Percentiles rank a stretch among this genome's conserved stretches.
These are phyloP conservation scores for Verticillium longisporum DNA, from an alignment of 2,329 filamentous ascomycete genomes.

Conservation along the genomic window DNA sequence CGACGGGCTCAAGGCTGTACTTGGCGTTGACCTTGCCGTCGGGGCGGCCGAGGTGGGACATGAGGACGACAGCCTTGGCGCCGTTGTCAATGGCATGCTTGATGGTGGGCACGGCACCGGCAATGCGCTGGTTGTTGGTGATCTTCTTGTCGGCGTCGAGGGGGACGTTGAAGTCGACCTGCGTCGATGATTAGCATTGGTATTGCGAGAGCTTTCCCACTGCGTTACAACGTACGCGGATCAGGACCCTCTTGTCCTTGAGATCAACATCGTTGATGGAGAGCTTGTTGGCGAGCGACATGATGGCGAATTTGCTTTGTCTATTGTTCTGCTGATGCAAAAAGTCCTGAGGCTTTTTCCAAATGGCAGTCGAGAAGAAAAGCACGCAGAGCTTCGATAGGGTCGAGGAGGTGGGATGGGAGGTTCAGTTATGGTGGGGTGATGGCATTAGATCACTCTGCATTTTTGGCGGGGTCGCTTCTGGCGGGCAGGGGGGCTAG, in stretches of 20 bases:
- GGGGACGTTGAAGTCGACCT: constrained; percentile 99
- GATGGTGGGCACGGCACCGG: constrained; percentile 90
- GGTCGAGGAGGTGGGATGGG: constrained; percentile 9
- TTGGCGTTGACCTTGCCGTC: constrained; percentile 85
- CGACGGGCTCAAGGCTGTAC: constrained; percentile 91
- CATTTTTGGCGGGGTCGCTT: constrained; percentile 16
- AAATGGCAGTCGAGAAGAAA: constrained; percentile 7
- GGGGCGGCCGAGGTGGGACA: constrained; percentile 97
- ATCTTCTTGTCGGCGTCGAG: constrained; percentile 89
- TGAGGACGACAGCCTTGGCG: constrained; percentile 88
- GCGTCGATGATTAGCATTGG: constrained; percentile 9
- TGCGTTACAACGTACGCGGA: constrained; percentile 65
- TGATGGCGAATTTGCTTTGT: constrained; percentile 35
- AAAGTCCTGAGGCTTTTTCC: constrained; percentile 14
- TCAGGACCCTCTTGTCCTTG: constrained; percentile 96
- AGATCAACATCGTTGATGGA: constrained; percentile 94
- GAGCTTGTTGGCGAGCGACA: constrained; percentile 99
- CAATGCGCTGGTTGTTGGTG: constrained; percentile 98
- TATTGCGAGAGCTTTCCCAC: not conserved
- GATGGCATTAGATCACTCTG: constrained; percentile 10
- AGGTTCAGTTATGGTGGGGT: constrained; percentile 14
- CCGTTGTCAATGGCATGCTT: constrained; percentile 87
- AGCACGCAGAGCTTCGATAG: constrained; percentile 12
- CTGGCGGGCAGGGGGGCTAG: constrained; percentile 4
- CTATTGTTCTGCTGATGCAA: constrained; percentile 12